Evolutionary conservation across 441 rosid species (phyloP).

Genomic region (Gossypium trilobum): DNA sequence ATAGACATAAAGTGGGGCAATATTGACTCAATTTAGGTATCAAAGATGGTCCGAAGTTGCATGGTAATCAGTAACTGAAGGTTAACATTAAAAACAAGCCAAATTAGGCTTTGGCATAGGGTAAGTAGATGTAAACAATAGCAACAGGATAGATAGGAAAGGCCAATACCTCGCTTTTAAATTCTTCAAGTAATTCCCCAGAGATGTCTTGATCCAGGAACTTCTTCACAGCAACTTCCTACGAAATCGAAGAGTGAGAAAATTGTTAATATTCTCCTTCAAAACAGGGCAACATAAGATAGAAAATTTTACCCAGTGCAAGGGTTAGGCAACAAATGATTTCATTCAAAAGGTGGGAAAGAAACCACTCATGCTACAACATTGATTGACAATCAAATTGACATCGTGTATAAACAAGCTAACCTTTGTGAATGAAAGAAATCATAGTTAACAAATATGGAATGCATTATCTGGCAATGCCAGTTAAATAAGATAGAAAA

Average conservation of each 20-base stretch:
- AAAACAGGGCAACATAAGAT: background rate
- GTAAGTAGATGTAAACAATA: background rate
- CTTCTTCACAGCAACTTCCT: constrained; percentile 76
- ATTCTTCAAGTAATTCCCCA: constrained; percentile 63
- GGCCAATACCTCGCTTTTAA: constrained; percentile 52
- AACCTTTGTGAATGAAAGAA: background rate
- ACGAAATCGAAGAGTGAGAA: constrained; percentile 20
- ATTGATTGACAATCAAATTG: background rate
- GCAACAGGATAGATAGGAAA: constrained; percentile 10
- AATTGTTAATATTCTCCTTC: background rate
- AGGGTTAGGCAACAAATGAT: background rate
- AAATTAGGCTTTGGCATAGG: background rate
- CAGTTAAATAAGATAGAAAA: background rate
- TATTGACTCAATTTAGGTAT: background rate
- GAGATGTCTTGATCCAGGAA: constrained; percentile 60
- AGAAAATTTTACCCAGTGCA: background rate
- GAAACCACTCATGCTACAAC: background rate
- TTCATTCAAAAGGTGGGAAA: background rate
- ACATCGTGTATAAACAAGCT: background rate
- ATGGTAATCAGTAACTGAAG: background rate
- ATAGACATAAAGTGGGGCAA: background rate
- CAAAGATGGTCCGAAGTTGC: background rate
- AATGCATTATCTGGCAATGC: background rate
- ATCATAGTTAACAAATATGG: background rate
- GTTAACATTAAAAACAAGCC: background rate